Evolutionary conservation across 306 rosid species (phyloP).

Genomic region (Malus orientalis): DNA sequence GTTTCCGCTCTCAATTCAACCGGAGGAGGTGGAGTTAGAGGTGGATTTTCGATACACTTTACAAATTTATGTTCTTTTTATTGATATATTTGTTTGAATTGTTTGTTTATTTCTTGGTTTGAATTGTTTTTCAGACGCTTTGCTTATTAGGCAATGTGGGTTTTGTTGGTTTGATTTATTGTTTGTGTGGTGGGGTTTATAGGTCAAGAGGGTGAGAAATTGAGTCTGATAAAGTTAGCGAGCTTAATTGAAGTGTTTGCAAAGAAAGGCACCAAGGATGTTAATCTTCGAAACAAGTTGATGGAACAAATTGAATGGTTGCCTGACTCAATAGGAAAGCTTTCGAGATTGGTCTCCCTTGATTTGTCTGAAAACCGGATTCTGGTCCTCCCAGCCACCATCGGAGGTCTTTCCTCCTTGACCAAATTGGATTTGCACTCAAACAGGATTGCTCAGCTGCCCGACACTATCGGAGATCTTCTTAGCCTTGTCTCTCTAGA

Average conservation of each 20-base stretch:
- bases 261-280: slow-evolving; percentile 58
- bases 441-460: slow-evolving; percentile 53
- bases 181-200: slow-evolving; percentile 17
- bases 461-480: slow-evolving; percentile 60
- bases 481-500: slow-evolving; percentile 51
- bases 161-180: background rate
- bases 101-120: background rate
- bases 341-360: slow-evolving; percentile 58
- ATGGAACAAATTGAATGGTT: slow-evolving; percentile 80
- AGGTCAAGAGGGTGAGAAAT: slow-evolving; percentile 76
- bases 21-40: slow-evolving; percentile 1
- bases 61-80: background rate
- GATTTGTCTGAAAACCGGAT: slow-evolving; percentile 81
- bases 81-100: background rate
- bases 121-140: background rate
- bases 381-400: slow-evolving; percentile 50
- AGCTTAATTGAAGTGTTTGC: slow-evolving; percentile 72
- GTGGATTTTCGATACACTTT: background rate
- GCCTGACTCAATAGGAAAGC: slow-evolving; percentile 81
- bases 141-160: background rate
- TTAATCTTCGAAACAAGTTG: slow-evolving; percentile 57
- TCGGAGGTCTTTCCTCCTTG: slow-evolving; percentile 71
- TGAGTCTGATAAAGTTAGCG: slow-evolving; percentile 69
- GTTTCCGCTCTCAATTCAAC: background rate
- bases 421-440: slow-evolving; percentile 68